Evolutionary conservation across 106 monocot species (phyloP).

Genomic region (Dendrobium catenatum): DNA sequence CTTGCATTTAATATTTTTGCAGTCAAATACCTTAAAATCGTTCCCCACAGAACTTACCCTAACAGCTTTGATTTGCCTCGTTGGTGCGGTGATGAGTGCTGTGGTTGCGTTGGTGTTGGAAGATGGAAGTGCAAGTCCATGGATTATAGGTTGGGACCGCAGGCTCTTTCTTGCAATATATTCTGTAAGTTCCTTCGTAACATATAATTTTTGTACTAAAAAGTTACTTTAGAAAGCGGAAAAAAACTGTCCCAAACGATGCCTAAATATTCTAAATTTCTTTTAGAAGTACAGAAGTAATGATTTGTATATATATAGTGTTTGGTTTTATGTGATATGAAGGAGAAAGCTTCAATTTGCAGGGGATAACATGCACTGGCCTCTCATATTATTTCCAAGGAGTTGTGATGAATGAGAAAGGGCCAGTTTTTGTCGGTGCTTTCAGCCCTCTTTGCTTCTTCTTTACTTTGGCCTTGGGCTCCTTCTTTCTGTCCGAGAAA

Average conservation of each 20-base stretch:
- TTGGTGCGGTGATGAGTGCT: constrained; percentile 11
- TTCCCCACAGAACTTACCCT: constrained; percentile 19
- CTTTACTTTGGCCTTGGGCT: not conserved
- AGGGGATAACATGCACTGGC: not conserved
- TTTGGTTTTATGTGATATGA: too few species aligned
- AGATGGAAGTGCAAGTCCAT: not conserved
- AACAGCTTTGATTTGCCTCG: constrained; percentile 10
- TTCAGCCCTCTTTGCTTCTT: not conserved
- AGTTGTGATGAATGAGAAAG: not conserved
- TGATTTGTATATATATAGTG: not conserved
- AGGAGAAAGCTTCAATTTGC: too few species aligned
- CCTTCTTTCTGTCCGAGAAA: not conserved
- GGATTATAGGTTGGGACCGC: constrained; percentile 20
- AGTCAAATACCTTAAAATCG: constrained; percentile 12
- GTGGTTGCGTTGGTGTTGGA: constrained; percentile 12
- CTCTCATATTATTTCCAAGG: not conserved
- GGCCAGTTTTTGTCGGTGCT: constrained; percentile 4
- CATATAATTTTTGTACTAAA: too few species aligned
- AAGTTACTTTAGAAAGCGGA: too few species aligned
- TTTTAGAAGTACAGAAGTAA: too few species aligned
- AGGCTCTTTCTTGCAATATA: constrained; percentile 10
- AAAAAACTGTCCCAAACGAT: too few species aligned
- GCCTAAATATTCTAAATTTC: too few species aligned
- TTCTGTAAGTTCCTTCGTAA: not conserved
- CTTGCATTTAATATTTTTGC: not conserved